Evolutionary conservation across 768 basidiomycete genomes (phyloP).

Genomic region (Leccinum uliginosum): DNA sequence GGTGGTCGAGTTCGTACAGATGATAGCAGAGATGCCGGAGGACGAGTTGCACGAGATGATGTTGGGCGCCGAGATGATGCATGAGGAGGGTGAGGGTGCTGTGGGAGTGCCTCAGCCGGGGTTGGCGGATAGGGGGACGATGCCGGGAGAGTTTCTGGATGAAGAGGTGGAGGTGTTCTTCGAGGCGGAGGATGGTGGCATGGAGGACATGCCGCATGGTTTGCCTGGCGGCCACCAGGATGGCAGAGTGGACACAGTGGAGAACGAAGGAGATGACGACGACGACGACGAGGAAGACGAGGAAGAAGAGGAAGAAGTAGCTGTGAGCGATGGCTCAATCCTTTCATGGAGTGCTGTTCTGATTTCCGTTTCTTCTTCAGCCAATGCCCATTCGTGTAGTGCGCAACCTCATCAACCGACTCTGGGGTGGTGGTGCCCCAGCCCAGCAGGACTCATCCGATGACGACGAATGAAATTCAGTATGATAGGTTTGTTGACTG

Average conservation of each 20-base stretch:
- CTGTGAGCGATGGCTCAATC: constrained; percentile 34
- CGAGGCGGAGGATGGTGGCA: constrained; percentile 23
- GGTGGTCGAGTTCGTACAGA: constrained; percentile 57
- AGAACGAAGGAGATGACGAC: constrained; percentile 42
- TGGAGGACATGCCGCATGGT: constrained; percentile 12
- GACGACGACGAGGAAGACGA: not conserved
- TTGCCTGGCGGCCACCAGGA: constrained; percentile 21
- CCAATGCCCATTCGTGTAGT: constrained; percentile 56
- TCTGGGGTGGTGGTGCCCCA: constrained; percentile 37
- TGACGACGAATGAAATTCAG: constrained; percentile 7
- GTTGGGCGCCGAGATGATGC: constrained; percentile 41
- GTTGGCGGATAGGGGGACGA: constrained; percentile 22
- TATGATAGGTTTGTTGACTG: not conserved
- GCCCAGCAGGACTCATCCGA: constrained; percentile 19
- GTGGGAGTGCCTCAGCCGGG: constrained; percentile 23
- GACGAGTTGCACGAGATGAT: constrained; percentile 61
- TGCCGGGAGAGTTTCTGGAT: constrained; percentile 47
- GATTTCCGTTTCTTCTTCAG: constrained; percentile 29
- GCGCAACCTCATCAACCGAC: constrained; percentile 53
- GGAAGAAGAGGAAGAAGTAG: constrained; percentile 39
- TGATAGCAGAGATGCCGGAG: constrained; percentile 49
- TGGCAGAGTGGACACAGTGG: constrained; percentile 30
- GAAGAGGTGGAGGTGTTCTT: constrained; percentile 25
- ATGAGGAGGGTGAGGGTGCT: constrained; percentile 23
- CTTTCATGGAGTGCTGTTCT: not conserved